Evolutionary conservation across 352 stramenopile species (phyloP).

Genomic region (Globisporangium nodosum): DNA sequence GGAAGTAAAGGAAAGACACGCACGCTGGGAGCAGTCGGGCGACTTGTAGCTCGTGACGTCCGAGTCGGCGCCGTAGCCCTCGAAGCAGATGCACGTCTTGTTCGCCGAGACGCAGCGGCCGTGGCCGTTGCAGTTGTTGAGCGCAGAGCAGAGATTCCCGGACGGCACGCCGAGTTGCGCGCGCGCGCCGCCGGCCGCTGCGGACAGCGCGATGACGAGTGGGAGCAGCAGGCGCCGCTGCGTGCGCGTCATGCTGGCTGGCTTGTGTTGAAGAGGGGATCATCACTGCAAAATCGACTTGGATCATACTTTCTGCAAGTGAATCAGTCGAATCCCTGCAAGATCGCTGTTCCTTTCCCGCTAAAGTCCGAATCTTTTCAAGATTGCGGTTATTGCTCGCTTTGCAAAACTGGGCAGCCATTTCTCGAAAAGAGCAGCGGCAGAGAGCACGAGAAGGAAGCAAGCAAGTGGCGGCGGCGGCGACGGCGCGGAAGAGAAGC

Average conservation of each 20-base stretch:
- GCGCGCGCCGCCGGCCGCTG: neutral
- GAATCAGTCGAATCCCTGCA: neutral
- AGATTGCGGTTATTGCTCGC: conserved; percentile 6
- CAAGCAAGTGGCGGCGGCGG: neutral
- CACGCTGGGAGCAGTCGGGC: conserved; percentile 81
- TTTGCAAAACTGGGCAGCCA: neutral
- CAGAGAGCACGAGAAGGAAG: conserved; percentile 10
- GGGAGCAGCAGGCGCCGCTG: neutral
- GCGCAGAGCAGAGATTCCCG: conserved; percentile 64
- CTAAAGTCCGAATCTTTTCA: conserved; percentile 15
- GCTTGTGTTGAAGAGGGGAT: neutral
- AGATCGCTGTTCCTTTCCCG: neutral
- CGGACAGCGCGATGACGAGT: neutral
- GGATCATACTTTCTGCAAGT: neutral
- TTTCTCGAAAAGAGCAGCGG: neutral
- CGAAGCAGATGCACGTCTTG: conserved; percentile 85
- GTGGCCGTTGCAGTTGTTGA: conserved; percentile 88
- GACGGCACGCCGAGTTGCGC: conserved; percentile 50
- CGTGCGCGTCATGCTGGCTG: too few species aligned
- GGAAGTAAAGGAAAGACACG: neutral
- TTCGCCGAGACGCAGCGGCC: conserved; percentile 77
- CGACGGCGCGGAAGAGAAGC: conserved; percentile 4
- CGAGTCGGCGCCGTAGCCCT: conserved; percentile 78
- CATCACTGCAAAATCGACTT: neutral
- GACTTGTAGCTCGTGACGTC: conserved; percentile 77